Percentiles rank a stretch among this genome's conserved stretches.
Evolutionary conservation across 495 filamentous ascomycete genomes (phyloP).

Genomic region (Hypoxylon lenormandii): DNA sequence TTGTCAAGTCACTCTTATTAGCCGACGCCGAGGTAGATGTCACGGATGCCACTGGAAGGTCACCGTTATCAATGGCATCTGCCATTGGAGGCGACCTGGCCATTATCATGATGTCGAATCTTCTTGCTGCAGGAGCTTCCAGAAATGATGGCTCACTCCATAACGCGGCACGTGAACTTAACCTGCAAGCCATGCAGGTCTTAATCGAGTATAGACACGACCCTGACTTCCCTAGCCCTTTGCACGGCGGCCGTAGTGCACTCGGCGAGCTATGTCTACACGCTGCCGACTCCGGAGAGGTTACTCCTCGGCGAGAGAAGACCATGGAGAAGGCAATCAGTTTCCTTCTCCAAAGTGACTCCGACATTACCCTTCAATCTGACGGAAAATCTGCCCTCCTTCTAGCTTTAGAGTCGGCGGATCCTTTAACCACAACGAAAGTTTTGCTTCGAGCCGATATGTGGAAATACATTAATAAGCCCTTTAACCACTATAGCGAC

Average conservation of each 20-base stretch:
- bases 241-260: slow-evolving; percentile 62
- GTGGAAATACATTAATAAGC: slow-evolving; percentile 61
- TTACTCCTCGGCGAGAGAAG: slow-evolving; percentile 56
- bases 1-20: slow-evolving; percentile 58
- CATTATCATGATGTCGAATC: slow-evolving; percentile 58
- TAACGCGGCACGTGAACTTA: slow-evolving; percentile 61
- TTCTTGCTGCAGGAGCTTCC: slow-evolving; percentile 60
- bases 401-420: slow-evolving; percentile 58
- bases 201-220: slow-evolving; percentile 61
- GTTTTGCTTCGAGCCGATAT: slow-evolving; percentile 60
- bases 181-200: slow-evolving; percentile 57
- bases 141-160: slow-evolving; percentile 64
- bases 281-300: slow-evolving; percentile 53
- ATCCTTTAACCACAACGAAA: slow-evolving; percentile 59
- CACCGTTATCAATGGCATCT: slow-evolving; percentile 62
- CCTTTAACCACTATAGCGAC: slow-evolving; percentile 59
- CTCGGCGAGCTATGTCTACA: slow-evolving; percentile 64
- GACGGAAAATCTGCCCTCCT: slow-evolving; percentile 60
- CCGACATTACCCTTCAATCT: slow-evolving; percentile 58
- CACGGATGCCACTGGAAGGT: slow-evolving; percentile 57
- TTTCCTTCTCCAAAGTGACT: slow-evolving; percentile 55
- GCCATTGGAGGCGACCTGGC: slow-evolving; percentile 61
- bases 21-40: slow-evolving; percentile 61
- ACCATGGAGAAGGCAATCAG: slow-evolving; percentile 62
- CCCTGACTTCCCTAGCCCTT: slow-evolving; percentile 61